These are phyloP conservation scores for Cladorrhinum sp. DNA, from an alignment of 2,329 filamentous ascomycete genomes.

Conservation along the genomic window DNA sequence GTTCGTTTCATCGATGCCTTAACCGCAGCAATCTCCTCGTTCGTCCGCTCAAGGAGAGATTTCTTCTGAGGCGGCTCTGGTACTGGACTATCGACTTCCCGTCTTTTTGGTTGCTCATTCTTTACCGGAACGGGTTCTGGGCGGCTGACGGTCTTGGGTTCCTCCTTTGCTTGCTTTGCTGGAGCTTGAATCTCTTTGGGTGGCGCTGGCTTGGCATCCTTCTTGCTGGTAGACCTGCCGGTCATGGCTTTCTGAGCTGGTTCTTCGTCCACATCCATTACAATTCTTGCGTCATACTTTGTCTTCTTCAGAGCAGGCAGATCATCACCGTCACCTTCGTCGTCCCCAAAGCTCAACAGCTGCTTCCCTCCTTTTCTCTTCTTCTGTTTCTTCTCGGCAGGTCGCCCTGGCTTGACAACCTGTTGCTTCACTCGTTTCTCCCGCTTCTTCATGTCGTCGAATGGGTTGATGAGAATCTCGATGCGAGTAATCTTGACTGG, in stretches of 20 bases:
- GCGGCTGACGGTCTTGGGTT: conserved; percentile 7
- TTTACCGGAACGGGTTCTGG: conserved; percentile 16
- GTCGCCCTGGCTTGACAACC: conserved; percentile 41
- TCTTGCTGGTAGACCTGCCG: conserved; percentile 28
- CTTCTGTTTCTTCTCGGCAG: conserved; percentile 54
- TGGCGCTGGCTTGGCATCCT: conserved; percentile 25
- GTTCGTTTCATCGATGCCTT: conserved; percentile 79
- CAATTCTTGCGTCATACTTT: conserved; percentile 75
- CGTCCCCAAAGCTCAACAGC: conserved; percentile 73
- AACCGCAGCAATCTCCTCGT: conserved; percentile 75
- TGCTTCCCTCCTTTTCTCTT: conserved; percentile 75
- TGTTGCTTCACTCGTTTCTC: conserved; percentile 53
- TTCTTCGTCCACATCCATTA: conserved; percentile 54
- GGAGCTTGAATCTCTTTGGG: conserved; percentile 28
- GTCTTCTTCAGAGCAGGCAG: conserved; percentile 66
- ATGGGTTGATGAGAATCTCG: conserved; percentile 78
- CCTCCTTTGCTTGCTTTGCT: conserved; percentile 6
- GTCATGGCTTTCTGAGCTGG: conserved; percentile 31
- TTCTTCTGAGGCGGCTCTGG: conserved; percentile 36
- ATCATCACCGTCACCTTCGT: conserved; percentile 58
- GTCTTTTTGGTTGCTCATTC: conserved; percentile 15
- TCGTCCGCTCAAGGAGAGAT: conserved; percentile 64
- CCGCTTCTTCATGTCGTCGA: conserved; percentile 74
- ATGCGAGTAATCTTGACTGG: conserved; percentile 72
- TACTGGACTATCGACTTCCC: conserved; percentile 19